A percentile compares a stretch with the other conserved stretches of the same genome.
These are phyloP conservation scores for Cercospora janseana DNA, from an alignment of 2,329 filamentous ascomycete species.

Conservation along the genomic window DNA sequence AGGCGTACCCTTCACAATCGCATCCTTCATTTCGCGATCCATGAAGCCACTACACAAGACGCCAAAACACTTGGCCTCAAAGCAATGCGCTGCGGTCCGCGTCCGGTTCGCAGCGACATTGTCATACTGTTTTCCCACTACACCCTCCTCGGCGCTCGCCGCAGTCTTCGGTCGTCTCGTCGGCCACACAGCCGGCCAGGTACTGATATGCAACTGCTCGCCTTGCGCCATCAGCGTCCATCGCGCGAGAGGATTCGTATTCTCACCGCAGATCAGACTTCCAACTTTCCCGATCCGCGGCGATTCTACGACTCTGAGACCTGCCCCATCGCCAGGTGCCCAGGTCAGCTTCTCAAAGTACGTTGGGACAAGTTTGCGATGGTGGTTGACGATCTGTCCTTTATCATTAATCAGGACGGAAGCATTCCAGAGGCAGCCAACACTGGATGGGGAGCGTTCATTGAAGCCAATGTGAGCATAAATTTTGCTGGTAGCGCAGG, in stretches of 20 bases:
- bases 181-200: conserved; percentile 57
- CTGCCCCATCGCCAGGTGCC: conserved; percentile 53
- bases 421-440: conserved; percentile 53
- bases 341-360: conserved; percentile 59
- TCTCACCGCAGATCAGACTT: conserved; percentile 56
- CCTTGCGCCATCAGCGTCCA: conserved; percentile 55
- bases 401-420: conserved; percentile 49
- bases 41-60: conserved; percentile 51
- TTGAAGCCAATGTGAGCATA: conserved; percentile 53
- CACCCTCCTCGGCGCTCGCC: not conserved
- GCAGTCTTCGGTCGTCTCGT: conserved; percentile 35
- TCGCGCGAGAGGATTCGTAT: conserved; percentile 56
- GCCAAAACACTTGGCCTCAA: conserved; percentile 59
- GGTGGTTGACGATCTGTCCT: conserved; percentile 51
- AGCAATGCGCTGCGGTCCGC: conserved; percentile 55
- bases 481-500: conserved; percentile 41
- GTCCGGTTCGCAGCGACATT: conserved; percentile 55
- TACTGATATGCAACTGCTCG: conserved; percentile 56
- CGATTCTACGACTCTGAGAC: conserved; percentile 50
- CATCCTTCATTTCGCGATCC: conserved; percentile 37
- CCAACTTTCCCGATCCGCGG: conserved; percentile 48
- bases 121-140: conserved; percentile 48
- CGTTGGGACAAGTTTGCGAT: conserved; percentile 56
- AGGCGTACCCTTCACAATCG: conserved; percentile 36
- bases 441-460: conserved; percentile 47